Base-by-base conservation (phyloP, 2,329 filamentous ascomycete species). In the Monilinia fructigena region DNA sequence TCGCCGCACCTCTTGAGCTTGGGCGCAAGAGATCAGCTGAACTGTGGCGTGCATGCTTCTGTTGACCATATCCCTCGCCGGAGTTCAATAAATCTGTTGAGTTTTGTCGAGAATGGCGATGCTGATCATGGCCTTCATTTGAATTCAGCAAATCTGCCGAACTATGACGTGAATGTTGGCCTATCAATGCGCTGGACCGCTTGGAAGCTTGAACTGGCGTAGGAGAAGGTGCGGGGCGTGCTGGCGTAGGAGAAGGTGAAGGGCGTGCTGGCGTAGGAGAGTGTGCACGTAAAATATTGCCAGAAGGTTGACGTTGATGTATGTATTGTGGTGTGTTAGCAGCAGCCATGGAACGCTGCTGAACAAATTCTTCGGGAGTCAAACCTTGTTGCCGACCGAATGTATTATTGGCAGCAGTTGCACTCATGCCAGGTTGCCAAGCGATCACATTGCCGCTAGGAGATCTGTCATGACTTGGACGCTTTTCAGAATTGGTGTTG, bases 281-380 rank as follows among this genome's bases (percentile, higher is more conserved):
- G 48, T 75, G 78, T 16, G 76, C 72, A 47, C 79, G 77, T 66
- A 80, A 72, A 52, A 79, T 80, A 69, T 82, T 83, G 55, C 83
- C 81, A 0, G 88, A 87, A 2, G 82, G 79, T 63, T 76, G 75
- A 50, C 89, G 83, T 59, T 84, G 83, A 74, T 92, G 89, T 1
- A 81, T 79, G 75, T 86, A 85, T 52, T 84, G 73, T 20, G 87
- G 83, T 7, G 82, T 82, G 58, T 82, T 79, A 12, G 82, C 80
- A 20, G 83, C 81, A 23, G 83, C 81, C 16, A 86, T 81, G 28
- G 88, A 89, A 69, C 92, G 87, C 72, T 94, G 89, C 72, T 92
- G 87, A 7, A 97, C 92, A 78, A 89, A 96, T 72, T 96, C 87
- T 76, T 97, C 92, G 0, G 92, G 83, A 5, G 89, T 90, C 16